Evolutionary conservation across 2,329 filamentous ascomycete genomes (phyloP).

Genomic region (Phialophora tarda): DNA sequence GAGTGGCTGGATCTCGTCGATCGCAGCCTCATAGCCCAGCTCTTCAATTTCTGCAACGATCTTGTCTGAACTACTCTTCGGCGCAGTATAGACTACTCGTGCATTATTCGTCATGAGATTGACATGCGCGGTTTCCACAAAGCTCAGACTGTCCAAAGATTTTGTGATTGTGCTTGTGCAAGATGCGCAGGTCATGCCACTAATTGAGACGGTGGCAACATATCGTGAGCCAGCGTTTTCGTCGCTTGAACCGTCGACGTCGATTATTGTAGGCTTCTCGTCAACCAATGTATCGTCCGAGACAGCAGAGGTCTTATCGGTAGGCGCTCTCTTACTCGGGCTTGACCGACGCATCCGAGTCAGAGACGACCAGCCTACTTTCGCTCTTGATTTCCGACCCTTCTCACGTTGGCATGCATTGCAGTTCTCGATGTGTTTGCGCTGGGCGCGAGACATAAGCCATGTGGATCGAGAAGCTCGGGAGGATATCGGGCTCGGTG

Average conservation of each 20-base stretch:
- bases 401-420: slow-evolving; percentile 55
- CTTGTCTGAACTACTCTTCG: slow-evolving; percentile 52
- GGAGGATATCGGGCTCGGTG: slow-evolving; percentile 17
- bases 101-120: slow-evolving; percentile 73
- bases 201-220: slow-evolving; percentile 55
- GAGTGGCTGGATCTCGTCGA: slow-evolving; percentile 45
- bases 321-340: slow-evolving; percentile 2
- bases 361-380: slow-evolving; percentile 31
- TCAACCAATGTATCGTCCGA: slow-evolving; percentile 22
- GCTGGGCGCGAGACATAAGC: slow-evolving; percentile 38
- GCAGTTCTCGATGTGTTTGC: slow-evolving; percentile 57
- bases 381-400: slow-evolving; percentile 37
- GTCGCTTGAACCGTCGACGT: slow-evolving; percentile 23
- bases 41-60: slow-evolving; percentile 58
- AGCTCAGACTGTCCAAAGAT: slow-evolving; percentile 63
- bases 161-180: slow-evolving; percentile 69
- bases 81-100: slow-evolving; percentile 61
- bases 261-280: slow-evolving; percentile 23
- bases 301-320: slow-evolving; percentile 21
- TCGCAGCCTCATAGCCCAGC: slow-evolving; percentile 54
- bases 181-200: slow-evolving; percentile 75
- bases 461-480: slow-evolving; percentile 23
- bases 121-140: slow-evolving; percentile 64
- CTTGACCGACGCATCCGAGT: slow-evolving; percentile 18
- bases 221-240: slow-evolving; percentile 19